These are phyloP conservation scores for Lanmaoa rubissima DNA, from an alignment of 768 basidiomycete genomes.

Conservation along the genomic window DNA sequence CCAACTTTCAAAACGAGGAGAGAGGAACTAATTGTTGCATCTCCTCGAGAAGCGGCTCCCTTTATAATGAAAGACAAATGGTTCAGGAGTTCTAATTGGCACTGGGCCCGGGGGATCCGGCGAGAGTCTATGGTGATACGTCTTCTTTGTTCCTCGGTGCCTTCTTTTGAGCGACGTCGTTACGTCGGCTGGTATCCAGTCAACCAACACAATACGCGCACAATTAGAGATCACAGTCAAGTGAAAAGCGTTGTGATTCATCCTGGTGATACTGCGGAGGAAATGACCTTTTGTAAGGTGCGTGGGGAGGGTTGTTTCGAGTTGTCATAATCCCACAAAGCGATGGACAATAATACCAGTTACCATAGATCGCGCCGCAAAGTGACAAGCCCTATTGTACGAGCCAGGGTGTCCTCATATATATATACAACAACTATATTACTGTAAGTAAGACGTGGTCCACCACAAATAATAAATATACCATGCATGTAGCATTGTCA, in stretches of 20 bases:
- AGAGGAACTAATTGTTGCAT: neutral
- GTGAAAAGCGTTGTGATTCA: neutral
- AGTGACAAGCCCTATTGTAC: neutral
- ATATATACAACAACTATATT: neutral
- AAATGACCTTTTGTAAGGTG: conserved; percentile 5
- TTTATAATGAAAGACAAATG: conserved; percentile 11
- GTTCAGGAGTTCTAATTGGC: neutral
- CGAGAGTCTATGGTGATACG: neutral
- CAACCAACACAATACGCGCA: conserved; percentile 12
- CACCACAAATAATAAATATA: neutral
- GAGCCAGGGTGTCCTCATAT: neutral
- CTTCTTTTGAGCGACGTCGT: neutral
- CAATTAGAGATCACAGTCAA: neutral
- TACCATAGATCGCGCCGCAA: neutral
- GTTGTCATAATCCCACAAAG: neutral
- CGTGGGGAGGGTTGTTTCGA: neutral
- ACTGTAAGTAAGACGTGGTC: neutral
- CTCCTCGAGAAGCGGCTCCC: neutral
- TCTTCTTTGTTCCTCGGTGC: conserved; percentile 7
- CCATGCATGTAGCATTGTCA: neutral
- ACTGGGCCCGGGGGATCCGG: neutral
- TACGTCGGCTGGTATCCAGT: conserved; percentile 1
- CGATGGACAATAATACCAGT: neutral
- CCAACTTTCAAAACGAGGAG: neutral
- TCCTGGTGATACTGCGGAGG: neutral